Evolutionary conservation across 331 rosid genomes (phyloP).

Genomic region (Malus hybrid): DNA sequence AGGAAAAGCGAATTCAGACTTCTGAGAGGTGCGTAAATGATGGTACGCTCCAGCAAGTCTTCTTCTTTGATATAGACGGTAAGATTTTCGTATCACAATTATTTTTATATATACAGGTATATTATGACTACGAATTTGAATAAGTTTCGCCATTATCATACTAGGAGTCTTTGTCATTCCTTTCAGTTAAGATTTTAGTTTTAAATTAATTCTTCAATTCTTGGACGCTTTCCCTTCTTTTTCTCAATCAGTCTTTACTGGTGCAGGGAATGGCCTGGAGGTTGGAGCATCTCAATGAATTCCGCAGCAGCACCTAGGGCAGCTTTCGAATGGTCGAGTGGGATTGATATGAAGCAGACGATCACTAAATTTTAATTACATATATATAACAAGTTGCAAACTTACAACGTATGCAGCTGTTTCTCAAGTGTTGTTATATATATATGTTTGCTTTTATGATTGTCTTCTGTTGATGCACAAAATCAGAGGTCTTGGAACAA

Average conservation of each 20-base stretch:
- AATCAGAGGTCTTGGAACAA: no score
- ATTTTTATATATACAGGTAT: no score
- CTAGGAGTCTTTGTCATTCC: not conserved
- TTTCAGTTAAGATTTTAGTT: not conserved
- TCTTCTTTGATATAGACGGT: not conserved
- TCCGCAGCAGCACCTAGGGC: not conserved
- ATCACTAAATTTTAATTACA: not conserved
- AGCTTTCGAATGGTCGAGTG: not conserved
- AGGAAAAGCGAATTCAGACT: not conserved
- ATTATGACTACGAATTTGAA: no score
- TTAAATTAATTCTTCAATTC: not conserved
- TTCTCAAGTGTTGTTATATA: no score
- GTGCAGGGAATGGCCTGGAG: not conserved
- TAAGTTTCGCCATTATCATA: not conserved
- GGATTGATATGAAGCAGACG: not conserved
- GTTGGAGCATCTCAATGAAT: not conserved
- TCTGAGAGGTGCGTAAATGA: not conserved
- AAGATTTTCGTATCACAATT: no score
- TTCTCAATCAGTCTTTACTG: not conserved
- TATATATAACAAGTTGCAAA: no score
- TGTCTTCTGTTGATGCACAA: no score
- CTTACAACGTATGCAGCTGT: not conserved
- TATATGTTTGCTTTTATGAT: no score
- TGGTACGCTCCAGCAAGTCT: not conserved
- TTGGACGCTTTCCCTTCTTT: not conserved